phyloP scores from a whole-genome alignment of 2,329 filamentous ascomycete species.

The Didymella glomerata region DNA sequence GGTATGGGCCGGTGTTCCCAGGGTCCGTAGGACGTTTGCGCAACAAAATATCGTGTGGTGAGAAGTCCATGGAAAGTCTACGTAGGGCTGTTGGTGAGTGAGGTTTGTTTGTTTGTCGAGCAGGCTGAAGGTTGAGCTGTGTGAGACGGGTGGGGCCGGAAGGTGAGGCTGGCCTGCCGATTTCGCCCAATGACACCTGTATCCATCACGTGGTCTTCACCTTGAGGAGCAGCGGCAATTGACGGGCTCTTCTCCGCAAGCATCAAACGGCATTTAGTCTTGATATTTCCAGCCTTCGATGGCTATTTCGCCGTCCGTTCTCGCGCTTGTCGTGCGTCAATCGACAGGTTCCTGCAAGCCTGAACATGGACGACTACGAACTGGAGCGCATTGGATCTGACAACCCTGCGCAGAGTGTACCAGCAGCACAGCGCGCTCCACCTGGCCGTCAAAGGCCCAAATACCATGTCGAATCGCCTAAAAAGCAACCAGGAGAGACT shows the following conservation, averaged over 20 bases:
- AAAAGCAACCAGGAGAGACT: not conserved
- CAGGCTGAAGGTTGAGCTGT: slow-evolving; percentile 20
- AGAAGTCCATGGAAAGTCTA: slow-evolving; percentile 21
- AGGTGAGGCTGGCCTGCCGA: slow-evolving; percentile 21
- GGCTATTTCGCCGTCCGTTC: not conserved
- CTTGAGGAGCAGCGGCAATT: slow-evolving; percentile 6
- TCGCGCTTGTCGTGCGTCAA: not conserved
- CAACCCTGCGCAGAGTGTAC: slow-evolving; percentile 40
- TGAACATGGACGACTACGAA: slow-evolving; percentile 41
- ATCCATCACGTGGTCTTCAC: slow-evolving; percentile 13
- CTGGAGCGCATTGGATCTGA: slow-evolving; percentile 39
- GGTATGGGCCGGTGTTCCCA: slow-evolving; percentile 10
- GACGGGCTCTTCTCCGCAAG: slow-evolving; percentile 10
- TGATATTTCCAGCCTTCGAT: not conserved
- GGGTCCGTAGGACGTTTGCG: slow-evolving; percentile 18
- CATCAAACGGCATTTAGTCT: not conserved
- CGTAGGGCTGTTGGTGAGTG: not conserved
- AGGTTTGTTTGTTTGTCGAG: slow-evolving; percentile 12
- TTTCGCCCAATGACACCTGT: slow-evolving; percentile 5
- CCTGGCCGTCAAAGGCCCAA: slow-evolving; percentile 27
- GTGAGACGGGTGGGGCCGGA: slow-evolving; percentile 22
- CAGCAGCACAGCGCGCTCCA: slow-evolving; percentile 29
- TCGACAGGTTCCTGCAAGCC: not conserved
- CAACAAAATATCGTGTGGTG: slow-evolving; percentile 14
- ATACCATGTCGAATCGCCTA: slow-evolving; percentile 15